Conservation (phyloP, 805 yeast species). For the Nakazawaea populi region DNA sequence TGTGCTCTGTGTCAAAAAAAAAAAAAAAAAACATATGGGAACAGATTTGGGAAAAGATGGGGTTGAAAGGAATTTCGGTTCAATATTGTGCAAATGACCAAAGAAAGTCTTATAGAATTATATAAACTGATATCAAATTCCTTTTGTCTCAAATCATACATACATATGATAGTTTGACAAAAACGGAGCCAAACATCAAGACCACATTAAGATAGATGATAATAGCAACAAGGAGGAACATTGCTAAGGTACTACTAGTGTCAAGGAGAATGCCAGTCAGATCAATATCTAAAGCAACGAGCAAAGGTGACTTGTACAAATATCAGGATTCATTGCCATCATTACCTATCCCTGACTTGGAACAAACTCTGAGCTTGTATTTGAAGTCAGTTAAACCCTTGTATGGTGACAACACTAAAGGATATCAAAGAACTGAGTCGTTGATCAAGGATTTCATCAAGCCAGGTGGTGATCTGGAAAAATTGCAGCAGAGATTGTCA, state of each 20-base stretch:
- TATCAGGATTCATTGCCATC: conserved; percentile 72
- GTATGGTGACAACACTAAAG: conserved; percentile 43
- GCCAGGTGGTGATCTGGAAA: conserved; percentile 59
- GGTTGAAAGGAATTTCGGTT: no score
- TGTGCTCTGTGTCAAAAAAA: no score
- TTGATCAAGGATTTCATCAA: conserved; percentile 61
- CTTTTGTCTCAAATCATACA: no score
- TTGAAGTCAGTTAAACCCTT: conserved; percentile 70
- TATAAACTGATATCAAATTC: no score
- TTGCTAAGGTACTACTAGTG: background rate
- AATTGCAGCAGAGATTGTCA: conserved; percentile 60
- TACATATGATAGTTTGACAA: no score
- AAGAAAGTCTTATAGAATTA: no score
- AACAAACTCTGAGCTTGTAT: conserved; percentile 64
- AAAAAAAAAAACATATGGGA: no score
- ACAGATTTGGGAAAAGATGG: no score
- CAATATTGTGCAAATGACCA: no score
- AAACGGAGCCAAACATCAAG: background rate
- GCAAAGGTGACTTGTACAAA: conserved; percentile 63
- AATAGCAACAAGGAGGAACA: background rate
- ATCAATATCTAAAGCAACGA: conserved; percentile 1
- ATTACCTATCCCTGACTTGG: conserved; percentile 81
- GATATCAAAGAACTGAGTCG: conserved; percentile 37
- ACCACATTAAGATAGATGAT: background rate
- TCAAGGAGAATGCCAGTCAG: conserved; percentile 8